Evolutionary conservation across 192 early-diverging fungal species (phyloP).

Genomic region (Mortierella hygrophila): DNA sequence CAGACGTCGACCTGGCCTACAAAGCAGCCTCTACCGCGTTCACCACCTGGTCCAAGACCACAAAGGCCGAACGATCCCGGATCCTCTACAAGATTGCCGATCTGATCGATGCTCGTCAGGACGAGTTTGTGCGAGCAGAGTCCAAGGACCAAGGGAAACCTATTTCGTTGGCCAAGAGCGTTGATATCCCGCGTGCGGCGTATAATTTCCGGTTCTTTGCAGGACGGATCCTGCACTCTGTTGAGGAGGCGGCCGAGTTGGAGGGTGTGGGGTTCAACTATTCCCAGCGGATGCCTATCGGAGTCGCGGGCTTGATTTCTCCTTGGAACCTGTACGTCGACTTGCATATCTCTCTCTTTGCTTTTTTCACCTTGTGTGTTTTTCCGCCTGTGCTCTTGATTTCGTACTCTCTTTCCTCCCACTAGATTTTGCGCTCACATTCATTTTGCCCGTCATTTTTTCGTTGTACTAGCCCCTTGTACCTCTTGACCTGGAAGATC

Average conservation of each 20-base stretch:
- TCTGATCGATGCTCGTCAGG: constrained; percentile 59
- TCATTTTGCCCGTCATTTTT: constrained; percentile 2
- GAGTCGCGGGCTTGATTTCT: constrained; percentile 78
- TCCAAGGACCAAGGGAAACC: constrained; percentile 82
- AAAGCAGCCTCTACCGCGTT: constrained; percentile 72
- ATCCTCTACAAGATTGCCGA: constrained; percentile 70
- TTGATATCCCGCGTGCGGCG: constrained; percentile 74
- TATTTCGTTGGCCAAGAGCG: constrained; percentile 63
- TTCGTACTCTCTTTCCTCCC: not conserved
- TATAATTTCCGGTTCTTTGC: constrained; percentile 83
- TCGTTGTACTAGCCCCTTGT: constrained; percentile 64
- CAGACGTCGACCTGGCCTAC: constrained; percentile 74
- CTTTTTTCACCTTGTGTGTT: not conserved
- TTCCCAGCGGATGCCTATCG: constrained; percentile 64
- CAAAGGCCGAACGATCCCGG: constrained; percentile 58
- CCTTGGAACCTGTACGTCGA: constrained; percentile 71
- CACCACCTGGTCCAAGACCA: constrained; percentile 69
- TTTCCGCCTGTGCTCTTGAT: not conserved
- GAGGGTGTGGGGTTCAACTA: constrained; percentile 66
- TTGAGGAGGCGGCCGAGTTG: constrained; percentile 59
- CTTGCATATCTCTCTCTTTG: not conserved
- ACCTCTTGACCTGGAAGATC: constrained; percentile 81
- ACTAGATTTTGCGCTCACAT: not conserved
- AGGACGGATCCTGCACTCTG: constrained; percentile 61
- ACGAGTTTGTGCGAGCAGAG: constrained; percentile 75